Evolutionary conservation across 2,329 filamentous ascomycete genomes (phyloP), one percentile per base, ranked within the genome.

Genomic region (Sarocladiaceae sp.): DNA sequence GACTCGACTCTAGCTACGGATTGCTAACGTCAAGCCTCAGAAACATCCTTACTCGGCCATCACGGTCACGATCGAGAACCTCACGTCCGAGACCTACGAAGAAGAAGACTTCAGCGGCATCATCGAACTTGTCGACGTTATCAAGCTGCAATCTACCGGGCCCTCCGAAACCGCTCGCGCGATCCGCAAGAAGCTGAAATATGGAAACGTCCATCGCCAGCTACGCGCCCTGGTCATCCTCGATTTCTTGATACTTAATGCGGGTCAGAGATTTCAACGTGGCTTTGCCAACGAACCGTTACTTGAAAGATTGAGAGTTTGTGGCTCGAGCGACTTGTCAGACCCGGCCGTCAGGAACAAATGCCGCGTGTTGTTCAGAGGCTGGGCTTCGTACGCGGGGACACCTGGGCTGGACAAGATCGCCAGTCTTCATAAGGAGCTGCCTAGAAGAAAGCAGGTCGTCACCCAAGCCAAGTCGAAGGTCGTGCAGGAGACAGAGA

Each of bases 111-210:
- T 95, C 33, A 87, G 89, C 61, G 94, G 93, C 22, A 90, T 99
- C 58, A 89, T 93, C 36, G 92, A 97, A 62, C 83, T 99, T 22
- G 89, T 97, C 57, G 94, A 99, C 69, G 90, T 94, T 53, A 89
- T 99, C 66, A 87, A 88, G 58, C 83, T 99, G 54, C 94, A 99
- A 70, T 79, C 81, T 23, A 88, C 88, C 6, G 94, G 94, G 0
- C 90, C 94, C 2, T 81, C 83, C 12, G 94, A 99, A 74, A 92
- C 92, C 54, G 90, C 93, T 51, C 84, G 94, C 64, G 92, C 94
- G 46, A 82, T 99, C 61, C 84, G 94, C 55, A 99, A 99, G 81
- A 97, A 97, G 76, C 82, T 99, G 79, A 99, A 99, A 74, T 97
- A 99, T 70, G 94, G 94, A 61, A 96, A 84, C 63, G 79, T 89